phyloP scores from a whole-genome alignment of 306 rosid species.

The Senna tora region DNA sequence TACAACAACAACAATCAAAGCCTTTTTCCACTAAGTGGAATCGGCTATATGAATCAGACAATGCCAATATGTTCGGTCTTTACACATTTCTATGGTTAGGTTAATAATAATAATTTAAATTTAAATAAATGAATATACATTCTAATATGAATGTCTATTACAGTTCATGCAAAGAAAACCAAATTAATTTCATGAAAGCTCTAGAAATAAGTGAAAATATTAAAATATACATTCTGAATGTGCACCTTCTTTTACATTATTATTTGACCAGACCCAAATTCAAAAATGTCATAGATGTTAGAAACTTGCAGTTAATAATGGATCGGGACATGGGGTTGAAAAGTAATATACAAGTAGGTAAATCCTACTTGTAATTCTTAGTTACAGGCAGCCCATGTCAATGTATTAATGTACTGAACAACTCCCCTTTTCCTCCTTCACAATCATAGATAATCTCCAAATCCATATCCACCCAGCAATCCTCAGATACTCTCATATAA shows the following conservation, averaged over 20 bases:
- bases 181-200: neutral
- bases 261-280: constrained; percentile 4
- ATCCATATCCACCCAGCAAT: neutral
- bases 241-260: neutral
- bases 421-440: neutral
- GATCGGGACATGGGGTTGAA: constrained; percentile 1
- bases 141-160: neutral
- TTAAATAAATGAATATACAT: constrained; percentile 6
- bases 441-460: neutral
- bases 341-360: neutral
- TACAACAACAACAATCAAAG: no score
- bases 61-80: no score
- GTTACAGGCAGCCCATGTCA: neutral
- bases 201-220: neutral
- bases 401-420: neutral
- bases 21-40: no score
- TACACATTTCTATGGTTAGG: no score
- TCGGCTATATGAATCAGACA: no score
- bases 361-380: neutral
- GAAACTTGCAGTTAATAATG: neutral
- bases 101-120: no score
- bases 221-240: neutral
- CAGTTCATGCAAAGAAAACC: neutral
- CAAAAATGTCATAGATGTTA: constrained; percentile 2
- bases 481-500: neutral